Evolutionary conservation across 2,329 filamentous ascomycete species (phyloP).

Genomic region (Curvularia verruculosa): DNA sequence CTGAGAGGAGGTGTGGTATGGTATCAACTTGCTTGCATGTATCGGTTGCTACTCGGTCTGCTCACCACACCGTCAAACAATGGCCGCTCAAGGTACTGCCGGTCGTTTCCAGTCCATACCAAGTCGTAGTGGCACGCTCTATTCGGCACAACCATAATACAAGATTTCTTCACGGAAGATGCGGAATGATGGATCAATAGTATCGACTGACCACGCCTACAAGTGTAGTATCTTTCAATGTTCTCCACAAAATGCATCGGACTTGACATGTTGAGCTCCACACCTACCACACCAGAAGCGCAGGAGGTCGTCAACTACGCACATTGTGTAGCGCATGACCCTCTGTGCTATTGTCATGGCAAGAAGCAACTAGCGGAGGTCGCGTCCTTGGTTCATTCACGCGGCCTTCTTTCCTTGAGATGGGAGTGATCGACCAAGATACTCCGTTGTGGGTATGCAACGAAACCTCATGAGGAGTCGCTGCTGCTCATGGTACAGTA

Average conservation of each 20-base stretch:
- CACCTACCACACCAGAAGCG: conserved; percentile 19
- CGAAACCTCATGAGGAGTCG: conserved; percentile 7
- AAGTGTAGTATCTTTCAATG: conserved; percentile 33
- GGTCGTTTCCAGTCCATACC: conserved; percentile 20
- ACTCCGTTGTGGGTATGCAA: conserved; percentile 17
- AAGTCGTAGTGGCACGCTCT: conserved; percentile 21
- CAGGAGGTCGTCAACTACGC: conserved; percentile 18
- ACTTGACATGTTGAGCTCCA: conserved; percentile 19
- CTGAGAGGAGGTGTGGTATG: conserved; percentile 27
- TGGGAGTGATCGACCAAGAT: conserved; percentile 32
- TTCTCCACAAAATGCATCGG: conserved; percentile 30
- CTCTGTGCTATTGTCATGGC: conserved; percentile 28
- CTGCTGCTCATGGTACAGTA: conserved; percentile 4
- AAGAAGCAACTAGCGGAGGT: conserved; percentile 28
- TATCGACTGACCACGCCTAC: conserved; percentile 23
- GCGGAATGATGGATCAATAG: neutral
- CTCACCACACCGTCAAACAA: conserved; percentile 22
- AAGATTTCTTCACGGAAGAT: neutral
- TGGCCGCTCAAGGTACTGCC: conserved; percentile 30
- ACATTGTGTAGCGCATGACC: conserved; percentile 9
- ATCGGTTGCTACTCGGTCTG: conserved; percentile 21
- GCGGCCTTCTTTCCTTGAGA: conserved; percentile 29
- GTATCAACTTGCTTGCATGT: conserved; percentile 28
- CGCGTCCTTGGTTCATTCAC: conserved; percentile 30
- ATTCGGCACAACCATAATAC: conserved; percentile 30